Evolutionary conservation across 2,329 filamentous ascomycete species (phyloP), one percentile per base, ranked within the genome.

Genomic region (Bertia moriformis): DNA sequence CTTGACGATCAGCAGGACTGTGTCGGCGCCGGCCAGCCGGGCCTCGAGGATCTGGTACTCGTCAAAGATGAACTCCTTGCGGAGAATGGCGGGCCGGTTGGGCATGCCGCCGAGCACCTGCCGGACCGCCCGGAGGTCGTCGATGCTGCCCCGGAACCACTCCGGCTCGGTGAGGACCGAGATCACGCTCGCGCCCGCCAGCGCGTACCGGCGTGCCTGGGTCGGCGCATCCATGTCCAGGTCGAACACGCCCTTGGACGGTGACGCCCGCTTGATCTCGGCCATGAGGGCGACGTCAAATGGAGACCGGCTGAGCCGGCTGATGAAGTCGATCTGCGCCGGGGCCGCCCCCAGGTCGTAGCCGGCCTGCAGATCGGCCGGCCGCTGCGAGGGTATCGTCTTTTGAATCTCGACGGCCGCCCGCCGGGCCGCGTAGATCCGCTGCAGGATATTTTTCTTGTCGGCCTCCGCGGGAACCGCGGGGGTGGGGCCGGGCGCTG

Each of bases 91-190:
- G 2, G 91, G 93, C 39, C 91, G 73, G 55, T 95, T 93, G 1
- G 85, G 80, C 79, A 98, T 87, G 12, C 82, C 81, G 49, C 87
- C 76, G 14, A 98, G 65, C 38, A 84, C 87, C 57, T 89, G 83
- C 36, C 91, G 76, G 19, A 96, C 91, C 20, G 81, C 77, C 43
- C 83, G 76, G 39, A 98, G 64, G 55, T 98, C 91, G 42, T 98
- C 89, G 43, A 98, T 88, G 58, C 83, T 93, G 37, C 91, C 91
- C 62, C 95, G 96, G 68, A 98, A 98, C 91, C 91, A 98, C 53
- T 96, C 83, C 0, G 93, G 91, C 60, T 98, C 91, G 0, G 91
- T 98, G 37, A 98, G 71, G 14, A 98, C 91, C 1, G 91, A 96
- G 47, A 98, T 98, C 27, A 93, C 86, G 55, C 89, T 96, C 37